phyloP scores from a whole-genome alignment of 345 rosid species.

The Theobroma cacao region DNA sequence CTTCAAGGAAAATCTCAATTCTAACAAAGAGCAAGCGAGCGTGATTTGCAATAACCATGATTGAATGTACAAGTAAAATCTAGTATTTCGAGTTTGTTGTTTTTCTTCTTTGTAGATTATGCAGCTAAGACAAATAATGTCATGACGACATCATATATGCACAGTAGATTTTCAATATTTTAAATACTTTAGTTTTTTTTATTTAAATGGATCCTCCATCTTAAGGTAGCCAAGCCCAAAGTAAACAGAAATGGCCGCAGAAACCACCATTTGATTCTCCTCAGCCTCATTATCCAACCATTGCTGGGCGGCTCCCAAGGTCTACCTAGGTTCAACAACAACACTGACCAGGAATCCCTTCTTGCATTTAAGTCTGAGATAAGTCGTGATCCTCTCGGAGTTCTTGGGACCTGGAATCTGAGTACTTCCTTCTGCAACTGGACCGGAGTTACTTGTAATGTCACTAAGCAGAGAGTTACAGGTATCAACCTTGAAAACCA shows the following conservation, averaged over 20 bases:
- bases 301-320: neutral
- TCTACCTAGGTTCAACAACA: constrained; percentile 5
- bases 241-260: neutral
- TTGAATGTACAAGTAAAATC: neutral
- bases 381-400: neutral
- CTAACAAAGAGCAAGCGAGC: too few relatives aligned
- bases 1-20: too few relatives aligned
- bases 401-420: neutral
- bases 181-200: neutral
- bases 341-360: constrained; percentile 12
- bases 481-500: constrained; percentile 1
- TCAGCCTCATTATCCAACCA: neutral
- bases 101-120: neutral
- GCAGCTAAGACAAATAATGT: neutral
- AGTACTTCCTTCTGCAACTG: neutral
- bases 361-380: constrained; percentile 7
- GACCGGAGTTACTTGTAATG: constrained; percentile 5
- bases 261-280: constrained; percentile 1
- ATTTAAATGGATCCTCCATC: neutral
- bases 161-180: neutral
- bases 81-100: neutral
- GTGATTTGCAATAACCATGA: neutral
- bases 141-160: neutral
- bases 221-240: neutral
- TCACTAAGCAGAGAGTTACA: constrained; percentile 12